Base-by-base conservation (phyloP, 179 eudicot genomes). In the Silene coronaria region DNA sequence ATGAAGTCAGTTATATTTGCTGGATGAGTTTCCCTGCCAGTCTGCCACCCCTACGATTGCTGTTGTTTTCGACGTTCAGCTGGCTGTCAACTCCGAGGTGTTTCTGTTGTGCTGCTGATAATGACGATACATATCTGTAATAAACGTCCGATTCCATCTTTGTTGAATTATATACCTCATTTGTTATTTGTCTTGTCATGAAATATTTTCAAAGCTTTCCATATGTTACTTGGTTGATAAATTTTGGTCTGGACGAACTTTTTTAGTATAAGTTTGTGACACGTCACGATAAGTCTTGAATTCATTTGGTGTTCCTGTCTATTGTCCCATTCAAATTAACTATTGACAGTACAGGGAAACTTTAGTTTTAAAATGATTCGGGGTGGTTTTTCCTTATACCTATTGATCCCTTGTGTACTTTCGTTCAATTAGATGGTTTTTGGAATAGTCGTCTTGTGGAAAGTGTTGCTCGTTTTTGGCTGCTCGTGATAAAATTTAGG, bases 31-130 rank as follows among this genome's bases (percentile, higher is more conserved):
- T 70, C 75, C 65, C 45, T 36, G n/a, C n/a, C n/a, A n/a, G n/a
- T n/a, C 67, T 70, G 72, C 38, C 30, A 34, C 63, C 59, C 13
- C 75, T 67, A 77, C 69, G 60, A 73, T 71, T 38, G 21, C 28
- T 42, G 63, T 45, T 70, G 63, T 26, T 45, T 48, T 48, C 69
- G 16, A 58, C 75, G 5, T 51, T 51, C 58, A 53, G 58, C 61
- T 38, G 27, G 51, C 28, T 62, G 23, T 24, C 51, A 53, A 7
- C 58, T 10, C 2, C 3, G 21, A 53, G 21, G 21, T 53, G 21
- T 53, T 51, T 14, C 58, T 53, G 58, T 53, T 53, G 21, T 17
- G 58, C 21, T 70, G 26, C 58, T n/a, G 58, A 53, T 53, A 53
- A 53, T 53, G 58, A 53, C 58, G 58, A 53, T 53, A 53, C n/a